These are phyloP conservation scores for Trichothecium sympodiale DNA, from an alignment of 2,329 filamentous ascomycete species.

Conservation along the genomic window DNA sequence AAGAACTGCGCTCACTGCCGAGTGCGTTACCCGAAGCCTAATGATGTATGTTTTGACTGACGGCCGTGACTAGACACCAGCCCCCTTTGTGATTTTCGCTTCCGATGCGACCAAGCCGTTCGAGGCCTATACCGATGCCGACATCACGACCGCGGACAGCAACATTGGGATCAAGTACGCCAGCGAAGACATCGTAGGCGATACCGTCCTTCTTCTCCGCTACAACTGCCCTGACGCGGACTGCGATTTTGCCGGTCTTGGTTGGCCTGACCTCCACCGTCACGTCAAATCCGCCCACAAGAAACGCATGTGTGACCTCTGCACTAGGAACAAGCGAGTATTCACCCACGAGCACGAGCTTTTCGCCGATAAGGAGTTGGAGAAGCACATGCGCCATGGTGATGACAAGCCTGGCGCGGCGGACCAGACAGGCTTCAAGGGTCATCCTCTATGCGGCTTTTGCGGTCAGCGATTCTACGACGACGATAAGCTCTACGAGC, in stretches of 20 bases:
- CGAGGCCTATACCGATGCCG: conserved; percentile 64
- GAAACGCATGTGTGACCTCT: conserved; percentile 86
- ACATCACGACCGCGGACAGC: conserved; percentile 69
- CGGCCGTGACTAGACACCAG: conserved; percentile 39
- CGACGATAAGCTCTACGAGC: conserved; percentile 85
- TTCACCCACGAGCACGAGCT: conserved; percentile 97
- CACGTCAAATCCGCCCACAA: conserved; percentile 76
- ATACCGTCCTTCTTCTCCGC: conserved; percentile 74
- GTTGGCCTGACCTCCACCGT: conserved; percentile 47
- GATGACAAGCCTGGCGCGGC: conserved; percentile 83
- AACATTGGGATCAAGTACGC: conserved; percentile 90
- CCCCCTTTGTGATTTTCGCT: conserved; percentile 82
- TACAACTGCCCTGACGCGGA: conserved; percentile 88
- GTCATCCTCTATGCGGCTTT: conserved; percentile 89
- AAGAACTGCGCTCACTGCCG: conserved; percentile 95
- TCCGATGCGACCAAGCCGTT: conserved; percentile 72
- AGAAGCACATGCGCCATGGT: conserved; percentile 79
- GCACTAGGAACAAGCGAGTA: conserved; percentile 88
- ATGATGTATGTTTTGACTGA: neutral
- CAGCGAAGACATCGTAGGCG: conserved; percentile 78
- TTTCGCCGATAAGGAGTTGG: conserved; percentile 70
- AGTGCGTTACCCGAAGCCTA: conserved; percentile 37
- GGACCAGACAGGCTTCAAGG: conserved; percentile 92
- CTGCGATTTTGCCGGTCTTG: conserved; percentile 71
- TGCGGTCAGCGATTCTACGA: conserved; percentile 90